Conservation (phyloP, 345 rosid genomes). For the Citrus medica region DNA sequence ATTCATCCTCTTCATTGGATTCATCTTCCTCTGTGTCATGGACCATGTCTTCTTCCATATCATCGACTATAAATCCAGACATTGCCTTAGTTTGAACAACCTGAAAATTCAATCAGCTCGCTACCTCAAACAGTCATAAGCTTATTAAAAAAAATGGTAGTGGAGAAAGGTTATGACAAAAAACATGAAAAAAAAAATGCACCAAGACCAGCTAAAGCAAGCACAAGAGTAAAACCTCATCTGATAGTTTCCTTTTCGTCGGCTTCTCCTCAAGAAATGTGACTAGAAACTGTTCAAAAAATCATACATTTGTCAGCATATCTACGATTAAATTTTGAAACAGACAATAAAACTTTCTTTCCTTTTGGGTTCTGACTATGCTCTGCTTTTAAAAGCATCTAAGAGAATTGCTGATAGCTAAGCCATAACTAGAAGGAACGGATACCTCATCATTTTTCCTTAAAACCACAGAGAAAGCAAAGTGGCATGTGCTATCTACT, state of each 20-base stretch:
- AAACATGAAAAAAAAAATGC: neutral
- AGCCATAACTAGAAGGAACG: neutral
- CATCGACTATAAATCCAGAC: slow-evolving; percentile 64
- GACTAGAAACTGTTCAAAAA: slow-evolving; percentile 52
- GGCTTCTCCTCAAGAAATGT: slow-evolving; percentile 66
- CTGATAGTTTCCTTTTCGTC: slow-evolving; percentile 38
- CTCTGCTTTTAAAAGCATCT: neutral
- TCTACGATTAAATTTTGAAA: slow-evolving; percentile 2
- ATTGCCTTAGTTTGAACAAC: slow-evolving; percentile 27
- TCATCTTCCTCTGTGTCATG: slow-evolving; percentile 41
- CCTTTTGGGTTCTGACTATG: neutral
- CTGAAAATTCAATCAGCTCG: slow-evolving; percentile 29
- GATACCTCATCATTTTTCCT: neutral
- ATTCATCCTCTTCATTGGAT: slow-evolving; percentile 39
- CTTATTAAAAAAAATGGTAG: neutral
- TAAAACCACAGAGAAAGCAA: neutral
- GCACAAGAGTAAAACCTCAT: slow-evolving; percentile 48
- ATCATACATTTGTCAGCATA: slow-evolving; percentile 3
- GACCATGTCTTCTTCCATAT: slow-evolving; percentile 33
- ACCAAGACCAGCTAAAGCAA: slow-evolving; percentile 14
- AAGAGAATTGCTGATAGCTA: neutral
- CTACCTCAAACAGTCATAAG: slow-evolving; percentile 14
- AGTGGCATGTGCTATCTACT: neutral
- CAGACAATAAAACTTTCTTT: neutral
- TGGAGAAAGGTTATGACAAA: neutral